A percentile compares a stretch with the other conserved stretches of the same genome.
phyloP scores from a whole-genome alignment of 116 monocot species.

The Phalaenopsis hybrid region DNA sequence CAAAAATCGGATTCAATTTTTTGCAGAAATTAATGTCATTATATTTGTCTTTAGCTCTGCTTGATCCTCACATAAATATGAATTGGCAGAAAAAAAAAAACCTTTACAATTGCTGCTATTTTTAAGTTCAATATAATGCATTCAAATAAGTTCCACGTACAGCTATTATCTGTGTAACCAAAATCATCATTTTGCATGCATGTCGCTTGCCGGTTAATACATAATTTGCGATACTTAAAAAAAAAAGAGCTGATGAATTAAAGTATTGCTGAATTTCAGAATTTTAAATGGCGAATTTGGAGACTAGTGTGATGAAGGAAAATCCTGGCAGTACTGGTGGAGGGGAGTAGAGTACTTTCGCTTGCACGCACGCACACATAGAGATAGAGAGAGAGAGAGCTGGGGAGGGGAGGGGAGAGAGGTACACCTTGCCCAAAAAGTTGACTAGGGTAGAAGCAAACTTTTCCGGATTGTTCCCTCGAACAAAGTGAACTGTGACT shows the following conservation, averaged over 20 bases:
- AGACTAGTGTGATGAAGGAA: not conserved
- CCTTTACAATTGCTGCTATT: not conserved
- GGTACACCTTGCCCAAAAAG: conserved; percentile 84
- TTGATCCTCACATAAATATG: not conserved
- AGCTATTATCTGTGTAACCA: not conserved
- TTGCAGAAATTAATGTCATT: not conserved
- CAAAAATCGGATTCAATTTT: not conserved
- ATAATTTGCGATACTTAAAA: not conserved
- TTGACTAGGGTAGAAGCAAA: conserved; percentile 68
- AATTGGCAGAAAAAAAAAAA: not conserved
- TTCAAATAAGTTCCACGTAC: not conserved
- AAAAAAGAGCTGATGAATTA: not conserved
- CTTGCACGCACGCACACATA: no score
- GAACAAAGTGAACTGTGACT: conserved; percentile 75
- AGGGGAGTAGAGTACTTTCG: not conserved
- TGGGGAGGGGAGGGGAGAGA: not conserved
- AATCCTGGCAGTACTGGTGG: not conserved
- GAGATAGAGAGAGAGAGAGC: not conserved
- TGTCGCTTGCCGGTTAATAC: not conserved
- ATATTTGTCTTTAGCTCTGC: not conserved
- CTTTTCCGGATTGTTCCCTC: conserved; percentile 68
- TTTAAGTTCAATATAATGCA: not conserved
- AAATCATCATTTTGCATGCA: not conserved
- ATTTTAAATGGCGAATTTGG: not conserved
- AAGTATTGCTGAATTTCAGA: not conserved